Percentiles rank a stretch among this genome's conserved stretches.
Evolutionary conservation across 371 early-diverging fungal species (phyloP).

Genomic region (Massospora cicadina): DNA sequence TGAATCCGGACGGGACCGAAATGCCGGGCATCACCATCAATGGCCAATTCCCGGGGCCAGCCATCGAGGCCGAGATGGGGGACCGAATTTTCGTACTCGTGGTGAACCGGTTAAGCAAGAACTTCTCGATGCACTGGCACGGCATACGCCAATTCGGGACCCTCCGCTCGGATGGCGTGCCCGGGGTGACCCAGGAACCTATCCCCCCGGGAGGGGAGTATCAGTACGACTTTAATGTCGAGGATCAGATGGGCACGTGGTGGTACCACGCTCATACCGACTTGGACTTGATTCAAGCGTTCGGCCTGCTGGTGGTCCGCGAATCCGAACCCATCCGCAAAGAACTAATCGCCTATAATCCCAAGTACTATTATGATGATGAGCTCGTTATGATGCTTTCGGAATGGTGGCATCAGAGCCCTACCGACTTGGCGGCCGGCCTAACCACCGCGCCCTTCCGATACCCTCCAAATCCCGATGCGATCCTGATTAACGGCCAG

Average conservation of each 20-base stretch:
- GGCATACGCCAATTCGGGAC: slow-evolving; percentile 24
- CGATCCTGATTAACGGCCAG: slow-evolving; percentile 3
- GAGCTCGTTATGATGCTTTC: not conserved
- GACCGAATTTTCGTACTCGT: slow-evolving; percentile 21
- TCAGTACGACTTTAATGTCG: slow-evolving; percentile 18
- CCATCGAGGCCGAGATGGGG: slow-evolving; percentile 18
- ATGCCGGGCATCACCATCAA: slow-evolving; percentile 16
- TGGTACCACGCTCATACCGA: slow-evolving; percentile 4
- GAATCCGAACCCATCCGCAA: not conserved
- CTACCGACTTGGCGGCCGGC: not conserved
- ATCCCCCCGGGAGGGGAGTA: slow-evolving; percentile 18
- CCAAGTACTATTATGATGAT: not conserved
- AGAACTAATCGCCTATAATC: not conserved
- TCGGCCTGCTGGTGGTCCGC: not conserved
- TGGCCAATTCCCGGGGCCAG: slow-evolving; percentile 24
- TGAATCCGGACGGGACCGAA: not conserved
- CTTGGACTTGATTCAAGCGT: not conserved
- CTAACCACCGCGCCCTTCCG: not conserved
- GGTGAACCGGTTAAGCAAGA: slow-evolving; percentile 16
- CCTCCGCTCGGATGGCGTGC: slow-evolving; percentile 22
- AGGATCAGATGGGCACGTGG: slow-evolving; percentile 22
- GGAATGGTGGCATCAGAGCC: slow-evolving; percentile 2
- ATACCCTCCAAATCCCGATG: not conserved
- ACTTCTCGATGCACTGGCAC: slow-evolving; percentile 21
- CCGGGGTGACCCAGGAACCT: slow-evolving; percentile 21